Evolutionary conservation across 2,329 filamentous ascomycete species (phyloP).

Genomic region (Phaeoacremonium minimum): DNA sequence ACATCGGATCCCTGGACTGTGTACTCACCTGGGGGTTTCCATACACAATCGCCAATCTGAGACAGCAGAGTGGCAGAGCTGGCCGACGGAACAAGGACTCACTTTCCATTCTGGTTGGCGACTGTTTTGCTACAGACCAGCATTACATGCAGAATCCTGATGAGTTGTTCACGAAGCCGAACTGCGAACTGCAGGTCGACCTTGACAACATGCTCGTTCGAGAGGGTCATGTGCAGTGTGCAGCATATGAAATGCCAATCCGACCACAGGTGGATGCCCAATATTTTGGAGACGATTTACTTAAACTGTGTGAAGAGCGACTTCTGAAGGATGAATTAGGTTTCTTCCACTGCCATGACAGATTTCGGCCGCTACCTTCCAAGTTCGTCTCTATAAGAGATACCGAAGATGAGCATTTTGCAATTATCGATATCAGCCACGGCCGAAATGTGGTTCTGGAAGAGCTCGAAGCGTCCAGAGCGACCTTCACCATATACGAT

Average conservation of each 20-base stretch:
- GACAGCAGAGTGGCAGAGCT: constrained; percentile 91
- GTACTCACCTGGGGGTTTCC: constrained; percentile 94
- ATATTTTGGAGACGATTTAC: constrained; percentile 77
- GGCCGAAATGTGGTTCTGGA: constrained; percentile 82
- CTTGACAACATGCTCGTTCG: constrained; percentile 86
- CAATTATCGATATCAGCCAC: constrained; percentile 83
- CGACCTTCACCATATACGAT: constrained; percentile 93
- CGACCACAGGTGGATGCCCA: constrained; percentile 66
- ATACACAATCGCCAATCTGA: constrained; percentile 88
- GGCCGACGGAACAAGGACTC: constrained; percentile 92
- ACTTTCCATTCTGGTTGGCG: constrained; percentile 82
- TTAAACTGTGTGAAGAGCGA: constrained; percentile 67
- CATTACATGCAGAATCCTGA: constrained; percentile 96
- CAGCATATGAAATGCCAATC: constrained; percentile 92
- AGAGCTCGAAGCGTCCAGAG: constrained; percentile 92
- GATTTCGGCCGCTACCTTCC: constrained; percentile 82
- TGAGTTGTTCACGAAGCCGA: constrained; percentile 88
- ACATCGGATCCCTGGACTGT: constrained; percentile 90
- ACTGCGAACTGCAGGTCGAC: constrained; percentile 85
- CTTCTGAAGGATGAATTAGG: constrained; percentile 70
- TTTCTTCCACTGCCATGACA: constrained; percentile 85
- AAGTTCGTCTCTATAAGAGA: constrained; percentile 84
- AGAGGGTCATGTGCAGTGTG: constrained; percentile 93
- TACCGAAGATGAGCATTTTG: constrained; percentile 85
- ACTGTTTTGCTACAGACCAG: constrained; percentile 87